Conservation (phyloP, 2,329 filamentous ascomycete genomes). For the Chrysoporthe deuterocubensis region DNA sequence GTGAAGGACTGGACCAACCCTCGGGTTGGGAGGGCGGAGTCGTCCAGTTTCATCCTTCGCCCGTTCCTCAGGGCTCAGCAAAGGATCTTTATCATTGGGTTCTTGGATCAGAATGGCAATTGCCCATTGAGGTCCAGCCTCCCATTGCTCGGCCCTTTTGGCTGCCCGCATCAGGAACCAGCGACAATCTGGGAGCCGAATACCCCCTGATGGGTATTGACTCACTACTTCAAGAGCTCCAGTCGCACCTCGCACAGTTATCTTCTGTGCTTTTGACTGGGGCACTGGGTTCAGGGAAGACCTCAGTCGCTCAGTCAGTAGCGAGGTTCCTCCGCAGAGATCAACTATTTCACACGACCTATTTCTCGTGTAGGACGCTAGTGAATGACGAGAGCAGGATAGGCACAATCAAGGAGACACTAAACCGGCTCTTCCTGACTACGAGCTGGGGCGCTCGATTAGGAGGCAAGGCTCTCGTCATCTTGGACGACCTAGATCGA, state of each 20-base stretch:
- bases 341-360: constrained; percentile 78
- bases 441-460: constrained; percentile 90
- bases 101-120: constrained; percentile 74
- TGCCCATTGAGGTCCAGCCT: constrained; percentile 75
- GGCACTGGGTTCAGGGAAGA: constrained; percentile 88
- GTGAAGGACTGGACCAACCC: constrained; percentile 56
- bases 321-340: constrained; percentile 74
- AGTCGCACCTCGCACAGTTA: constrained; percentile 77
- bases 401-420: constrained; percentile 86
- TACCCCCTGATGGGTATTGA: constrained; percentile 85
- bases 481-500: constrained; percentile 92
- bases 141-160: constrained; percentile 70
- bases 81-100: constrained; percentile 69
- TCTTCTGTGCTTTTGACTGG: constrained; percentile 91
- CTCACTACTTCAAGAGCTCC: constrained; percentile 70
- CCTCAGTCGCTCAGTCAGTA: constrained; percentile 75
- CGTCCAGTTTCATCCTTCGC: constrained; percentile 73
- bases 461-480: constrained; percentile 80
- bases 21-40: constrained; percentile 83
- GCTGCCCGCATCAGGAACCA: constrained; percentile 51
- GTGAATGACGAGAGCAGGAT: constrained; percentile 91
- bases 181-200: neutral
- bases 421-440: constrained; percentile 82
- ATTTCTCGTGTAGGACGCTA: constrained; percentile 84
- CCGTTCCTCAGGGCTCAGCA: constrained; percentile 42